Base-by-base conservation (phyloP, 2,329 filamentous ascomycete species). In the Penicillium sclerotiorum region DNA sequence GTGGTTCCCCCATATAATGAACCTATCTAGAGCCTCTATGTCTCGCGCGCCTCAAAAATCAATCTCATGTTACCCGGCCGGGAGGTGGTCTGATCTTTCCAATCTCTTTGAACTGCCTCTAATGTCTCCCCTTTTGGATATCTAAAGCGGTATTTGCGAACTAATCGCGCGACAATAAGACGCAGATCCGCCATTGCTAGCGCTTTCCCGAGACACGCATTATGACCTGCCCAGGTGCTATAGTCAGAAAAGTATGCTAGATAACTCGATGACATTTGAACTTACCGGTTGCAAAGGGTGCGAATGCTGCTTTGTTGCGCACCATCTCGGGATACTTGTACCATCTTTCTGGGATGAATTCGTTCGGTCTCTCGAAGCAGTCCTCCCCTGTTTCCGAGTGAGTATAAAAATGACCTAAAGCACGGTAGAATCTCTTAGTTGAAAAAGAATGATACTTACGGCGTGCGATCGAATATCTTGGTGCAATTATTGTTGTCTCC, bases 311-410 rank as follows among this genome's bases (percentile, higher is more conserved):
- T 28, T 46, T 44, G 12, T 60, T 51, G 30, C 45, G 54, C 6
- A 60, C 36, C 22, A 61, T 50, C 1, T 57, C 48, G 0, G 53
- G 55, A 5, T 45, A 22, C 2, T 47, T 48, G 5, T 51, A 52
- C 57, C 57, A 61, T 8, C 59, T 35, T 35, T 60, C 53, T 1
- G 59, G 59, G 4, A 61, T 35, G 15, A 60, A 61, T 3, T 58
- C 49, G 2, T 46, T 22, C 5, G 57, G 28, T 8, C 47, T 18
- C 11, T 43, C 48, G 22, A 56, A 57, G 22, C 48, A 47, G 25
- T 53, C 46, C 33, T 59, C 57, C 1, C 50, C 57, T 57, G 30
- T 44, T 25, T 18, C 15, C 23, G 5, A 8, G 21, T 41, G 13
- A n/a, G 9, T 41, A 22, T 25, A 18, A 18, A 21, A 15, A 18